Evolutionary conservation across 495 filamentous ascomycete species (phyloP), one percentile per base, ranked within the genome.

Genomic region (Penicillium diatomitis): DNA sequence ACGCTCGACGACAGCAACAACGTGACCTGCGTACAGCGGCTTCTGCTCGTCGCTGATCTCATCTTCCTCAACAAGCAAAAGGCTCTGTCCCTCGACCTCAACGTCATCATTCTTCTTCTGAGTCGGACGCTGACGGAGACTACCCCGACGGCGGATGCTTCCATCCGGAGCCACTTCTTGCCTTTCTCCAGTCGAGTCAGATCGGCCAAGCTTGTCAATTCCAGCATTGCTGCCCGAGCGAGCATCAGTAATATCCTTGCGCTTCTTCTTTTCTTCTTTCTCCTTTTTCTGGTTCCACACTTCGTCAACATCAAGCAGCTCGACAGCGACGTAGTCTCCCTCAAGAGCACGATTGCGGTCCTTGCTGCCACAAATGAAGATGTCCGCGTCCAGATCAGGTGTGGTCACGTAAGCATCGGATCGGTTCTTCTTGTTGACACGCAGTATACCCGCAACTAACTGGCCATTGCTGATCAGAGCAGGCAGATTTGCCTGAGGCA

Each of bases 71-170:
- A 96, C 90, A 29, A 98, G 79, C 47, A 98, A 79, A 41, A 98
- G 79, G 64, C 90, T 96, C 70, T 98, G 92, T 3, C 92, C 92
- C 63, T 98, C 92, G 39, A 98, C 92, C 71, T 98, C 92, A 30
- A 98, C 92, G 68, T 98, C 92, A 54, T 98, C 92, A 49, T 98
- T 98, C 78, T 98, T 98, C 80, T 98, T 98, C 70, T 98, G 92
- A 1, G 91, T 97, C 20, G 94, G 94, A 41, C 92, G 85, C 71
- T 97, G 92, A 56, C 90, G 82, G 54, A 98, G 79, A 76, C 91
- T 96, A 48, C 92, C 92, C 62, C 92, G 84, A 47, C 92, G 82
- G 50, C 90, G 83, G 55, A 98, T 84, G 53, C 88, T 88, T 57
- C 91, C 90, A 52, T 84, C 84, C 45, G 72, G 74, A 9, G 73